Evolutionary conservation across 2,329 filamentous ascomycete genomes (phyloP).

Genomic region (Coleophoma eucalyptorum): DNA sequence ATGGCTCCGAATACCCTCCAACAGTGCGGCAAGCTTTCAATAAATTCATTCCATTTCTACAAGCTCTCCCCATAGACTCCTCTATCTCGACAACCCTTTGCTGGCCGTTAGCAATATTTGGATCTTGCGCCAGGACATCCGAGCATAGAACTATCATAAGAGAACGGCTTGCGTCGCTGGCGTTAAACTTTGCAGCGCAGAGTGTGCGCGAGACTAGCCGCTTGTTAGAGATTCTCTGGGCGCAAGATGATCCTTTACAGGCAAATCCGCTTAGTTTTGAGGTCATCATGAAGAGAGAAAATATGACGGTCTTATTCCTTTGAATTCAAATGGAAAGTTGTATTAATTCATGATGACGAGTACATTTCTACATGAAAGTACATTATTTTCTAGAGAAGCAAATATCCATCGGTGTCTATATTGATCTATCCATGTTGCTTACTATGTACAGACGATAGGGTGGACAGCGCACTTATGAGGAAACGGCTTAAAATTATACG

Average conservation of each 20-base stretch:
- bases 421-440: too few relatives aligned
- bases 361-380: too few relatives aligned
- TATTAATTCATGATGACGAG: too few relatives aligned
- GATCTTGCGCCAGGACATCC: not conserved
- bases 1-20: not conserved
- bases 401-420: too few relatives aligned
- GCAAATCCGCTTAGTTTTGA: not conserved
- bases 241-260: not conserved
- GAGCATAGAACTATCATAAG: not conserved
- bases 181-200: not conserved
- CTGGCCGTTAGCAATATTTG: conserved; percentile 1
- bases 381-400: too few relatives aligned
- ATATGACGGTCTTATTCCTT: not conserved
- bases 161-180: not conserved
- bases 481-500: too few relatives aligned
- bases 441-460: too few relatives aligned
- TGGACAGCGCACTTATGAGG: too few relatives aligned
- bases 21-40: not conserved
- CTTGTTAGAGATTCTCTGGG: not conserved
- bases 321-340: too few relatives aligned
- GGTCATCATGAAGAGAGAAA: not conserved
- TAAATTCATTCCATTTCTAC: not conserved
- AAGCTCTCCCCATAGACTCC: not conserved
- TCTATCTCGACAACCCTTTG: conserved; percentile 1
- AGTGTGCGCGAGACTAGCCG: not conserved